phyloP scores from a whole-genome alignment of 176 grass and related monocot genomes.

The bread wheat (Triticum aestivum) region IWGSC_CS_RefSeq_v2.1 NC_057799.1:122452620-122453119 shows the following conservation, averaged over 20 bases:
- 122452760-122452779: neutral
- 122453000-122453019: neutral
- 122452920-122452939: neutral
- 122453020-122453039: neutral
- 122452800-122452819: neutral
- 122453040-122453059: neutral
- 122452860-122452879: too few species aligned
- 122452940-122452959: neutral
- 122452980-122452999: neutral
- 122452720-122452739: neutral
- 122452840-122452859: neutral
- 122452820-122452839: neutral
- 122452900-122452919: neutral
- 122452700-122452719: neutral
- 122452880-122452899: too few species aligned
- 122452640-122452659: neutral
- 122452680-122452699: neutral
- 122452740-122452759: neutral
- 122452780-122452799: neutral
- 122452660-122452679: neutral
- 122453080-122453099: neutral
- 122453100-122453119: neutral
- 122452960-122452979: neutral
- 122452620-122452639: neutral
- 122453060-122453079: neutral